Evolutionary conservation across 2,329 filamentous ascomycete genomes (phyloP), one percentile per base, ranked within the genome.

Genomic region (Achaetomium macrosporum): DNA sequence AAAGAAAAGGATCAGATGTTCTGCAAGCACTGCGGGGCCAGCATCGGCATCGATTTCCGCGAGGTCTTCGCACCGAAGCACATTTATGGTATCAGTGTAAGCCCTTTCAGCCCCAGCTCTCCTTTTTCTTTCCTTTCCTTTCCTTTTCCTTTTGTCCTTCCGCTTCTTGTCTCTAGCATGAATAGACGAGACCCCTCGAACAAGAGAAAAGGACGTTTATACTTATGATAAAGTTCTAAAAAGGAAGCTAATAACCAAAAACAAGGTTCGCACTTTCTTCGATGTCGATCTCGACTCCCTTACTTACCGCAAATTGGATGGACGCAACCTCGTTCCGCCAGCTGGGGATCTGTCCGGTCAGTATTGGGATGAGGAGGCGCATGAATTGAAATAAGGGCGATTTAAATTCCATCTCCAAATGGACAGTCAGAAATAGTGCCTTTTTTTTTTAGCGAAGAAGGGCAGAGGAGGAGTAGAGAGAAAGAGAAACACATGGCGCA

Each of bases 1-100:
- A 74, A 75, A 61, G 53, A 63, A 41, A 73, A 71, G 55, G 73
- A 75, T 54, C 74, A 76, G 59, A 68, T 77, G 66, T 77, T 76
- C 58, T 77, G 75, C 54, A 68, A 68, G 30, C 68, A 70, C 54
- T 77, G 75, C 60, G 73, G 75, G 13, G 64, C 70, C 29, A 76
- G 73, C 56, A 64, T 77, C 16, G 73, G 71, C 1, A 75, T 77
- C 52, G 74, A 77, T 57, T 76, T 75, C 56, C 54, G 59, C n/a
- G 63, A 67, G 19, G 47, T 50, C 2, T 45, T 51, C 16, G 55
- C 54, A 47, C 61, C 64, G 6, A 57, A 60, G 12, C 64, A 66
- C 40, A 57, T 55, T 1, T 76, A 73, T 55, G 75, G 73, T 3
- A 68, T 77, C 51, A 76, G 70, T 53, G 74, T 76, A 55, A 49